Conservation (phyloP, 768 basidiomycete genomes). For the Tulasnella sp. region DNA sequence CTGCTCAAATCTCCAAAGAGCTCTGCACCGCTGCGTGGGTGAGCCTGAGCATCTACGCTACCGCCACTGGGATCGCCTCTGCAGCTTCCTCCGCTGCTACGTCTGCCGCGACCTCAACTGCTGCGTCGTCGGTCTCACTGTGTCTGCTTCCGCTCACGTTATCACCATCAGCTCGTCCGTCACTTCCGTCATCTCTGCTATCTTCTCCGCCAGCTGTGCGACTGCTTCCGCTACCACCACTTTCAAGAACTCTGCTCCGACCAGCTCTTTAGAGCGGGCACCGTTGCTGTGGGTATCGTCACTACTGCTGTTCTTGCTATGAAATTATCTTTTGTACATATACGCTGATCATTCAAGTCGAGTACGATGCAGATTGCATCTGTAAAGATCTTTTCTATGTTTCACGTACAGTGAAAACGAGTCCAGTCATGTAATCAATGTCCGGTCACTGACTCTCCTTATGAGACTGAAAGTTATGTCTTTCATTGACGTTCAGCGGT, state of each 20-base stretch:
- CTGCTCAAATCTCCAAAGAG: background rate
- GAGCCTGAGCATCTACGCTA: background rate
- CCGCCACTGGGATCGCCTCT: background rate
- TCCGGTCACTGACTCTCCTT: no score
- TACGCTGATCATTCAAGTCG: no score
- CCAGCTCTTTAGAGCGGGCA: background rate
- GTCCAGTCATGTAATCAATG: no score
- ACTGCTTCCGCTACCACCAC: background rate
- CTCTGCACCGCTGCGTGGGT: slow-evolving; percentile 2
- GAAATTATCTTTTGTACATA: background rate
- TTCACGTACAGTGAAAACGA: no score
- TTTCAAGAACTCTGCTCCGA: background rate
- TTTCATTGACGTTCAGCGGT: no score
- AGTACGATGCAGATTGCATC: no score
- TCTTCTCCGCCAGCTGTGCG: background rate
- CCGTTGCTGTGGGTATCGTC: background rate
- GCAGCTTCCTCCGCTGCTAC: slow-evolving; percentile 1
- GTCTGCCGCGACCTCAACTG: slow-evolving; percentile 7
- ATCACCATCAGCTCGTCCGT: background rate
- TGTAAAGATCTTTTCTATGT: no score
- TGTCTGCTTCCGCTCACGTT: background rate
- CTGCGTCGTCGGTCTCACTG: background rate
- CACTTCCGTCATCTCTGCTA: background rate
- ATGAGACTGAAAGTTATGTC: no score
- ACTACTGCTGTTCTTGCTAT: background rate